These are phyloP conservation scores for Eucalyptus curtisii DNA, from an alignment of 345 rosid species.

Conservation along the genomic window DNA sequence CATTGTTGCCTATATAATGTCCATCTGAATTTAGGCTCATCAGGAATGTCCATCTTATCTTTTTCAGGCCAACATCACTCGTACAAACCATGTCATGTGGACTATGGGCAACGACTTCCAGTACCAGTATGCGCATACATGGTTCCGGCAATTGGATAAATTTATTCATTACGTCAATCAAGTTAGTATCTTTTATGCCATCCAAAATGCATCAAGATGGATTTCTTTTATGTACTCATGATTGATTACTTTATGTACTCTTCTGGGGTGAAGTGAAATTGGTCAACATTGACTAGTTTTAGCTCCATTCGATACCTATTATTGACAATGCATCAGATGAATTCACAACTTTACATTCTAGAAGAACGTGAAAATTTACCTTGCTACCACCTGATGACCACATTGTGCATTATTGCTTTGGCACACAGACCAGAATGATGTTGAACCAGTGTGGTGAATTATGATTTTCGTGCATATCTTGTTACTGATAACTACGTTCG, in stretches of 20 bases:
- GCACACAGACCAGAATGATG: not conserved
- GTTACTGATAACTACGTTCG: not conserved
- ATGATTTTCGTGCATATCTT: not conserved
- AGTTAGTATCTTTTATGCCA: conserved; percentile 24
- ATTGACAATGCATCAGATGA: not conserved
- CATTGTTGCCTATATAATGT: not conserved
- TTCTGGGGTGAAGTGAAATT: not conserved
- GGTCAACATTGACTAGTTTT: not conserved
- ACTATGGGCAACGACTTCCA: conserved; percentile 97
- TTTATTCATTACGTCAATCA: conserved; percentile 88
- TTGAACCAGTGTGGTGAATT: not conserved
- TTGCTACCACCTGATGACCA: not conserved
- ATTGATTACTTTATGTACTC: not conserved
- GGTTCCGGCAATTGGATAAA: conserved; percentile 96
- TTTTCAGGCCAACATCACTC: conserved; percentile 84
- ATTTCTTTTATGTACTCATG: not conserved
- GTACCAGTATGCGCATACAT: conserved; percentile 85
- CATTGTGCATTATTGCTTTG: not conserved
- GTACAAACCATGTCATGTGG: conserved; percentile 86
- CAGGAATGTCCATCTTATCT: not conserved
- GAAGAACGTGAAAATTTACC: not conserved
- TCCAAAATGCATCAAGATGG: not conserved
- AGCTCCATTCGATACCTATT: not conserved
- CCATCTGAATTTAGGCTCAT: not conserved
- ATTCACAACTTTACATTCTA: not conserved